These are phyloP conservation scores for Globisporangium emineosum DNA, from an alignment of 352 stramenopile genomes.

Conservation along the genomic window DNA sequence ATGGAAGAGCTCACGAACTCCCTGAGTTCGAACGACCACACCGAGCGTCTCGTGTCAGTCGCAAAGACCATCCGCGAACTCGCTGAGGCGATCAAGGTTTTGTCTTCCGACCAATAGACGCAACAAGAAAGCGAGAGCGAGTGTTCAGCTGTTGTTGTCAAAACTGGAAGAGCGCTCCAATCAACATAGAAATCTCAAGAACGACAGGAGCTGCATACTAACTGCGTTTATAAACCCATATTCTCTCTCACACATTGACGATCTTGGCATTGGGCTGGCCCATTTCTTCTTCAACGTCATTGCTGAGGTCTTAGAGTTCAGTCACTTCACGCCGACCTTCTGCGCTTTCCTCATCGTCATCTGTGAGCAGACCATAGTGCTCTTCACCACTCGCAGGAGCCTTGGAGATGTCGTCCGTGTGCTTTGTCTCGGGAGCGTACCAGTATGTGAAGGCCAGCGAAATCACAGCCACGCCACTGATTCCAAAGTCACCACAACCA, in stretches of 20 bases:
- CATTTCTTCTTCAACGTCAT: background rate
- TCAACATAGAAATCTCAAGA: background rate
- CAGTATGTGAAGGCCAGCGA: constrained; percentile 47
- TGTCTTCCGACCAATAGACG: constrained; percentile 20
- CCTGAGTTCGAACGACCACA: constrained; percentile 53
- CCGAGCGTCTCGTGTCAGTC: constrained; percentile 50
- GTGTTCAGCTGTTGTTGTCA: background rate
- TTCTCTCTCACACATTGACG: background rate
- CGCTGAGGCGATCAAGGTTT: constrained; percentile 46
- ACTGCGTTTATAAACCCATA: background rate
- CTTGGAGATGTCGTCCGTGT: constrained; percentile 30
- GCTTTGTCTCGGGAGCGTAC: constrained; percentile 63
- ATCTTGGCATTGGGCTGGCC: too few relatives aligned
- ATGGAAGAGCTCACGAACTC: constrained; percentile 57
- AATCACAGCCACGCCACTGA: constrained; percentile 35
- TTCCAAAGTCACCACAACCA: constrained; percentile 1
- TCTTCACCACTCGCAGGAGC: constrained; percentile 26
- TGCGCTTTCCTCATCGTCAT: constrained; percentile 30
- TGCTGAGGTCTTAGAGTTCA: constrained; percentile 30
- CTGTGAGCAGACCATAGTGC: constrained; percentile 34
- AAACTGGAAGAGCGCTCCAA: background rate
- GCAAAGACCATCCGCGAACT: constrained; percentile 68
- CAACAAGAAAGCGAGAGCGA: background rate
- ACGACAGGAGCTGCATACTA: background rate
- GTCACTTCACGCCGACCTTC: constrained; percentile 39